Evolutionary conservation across 345 rosid species (phyloP), one percentile per base, ranked within the genome.

Genomic region (Sapria himalayana): DNA sequence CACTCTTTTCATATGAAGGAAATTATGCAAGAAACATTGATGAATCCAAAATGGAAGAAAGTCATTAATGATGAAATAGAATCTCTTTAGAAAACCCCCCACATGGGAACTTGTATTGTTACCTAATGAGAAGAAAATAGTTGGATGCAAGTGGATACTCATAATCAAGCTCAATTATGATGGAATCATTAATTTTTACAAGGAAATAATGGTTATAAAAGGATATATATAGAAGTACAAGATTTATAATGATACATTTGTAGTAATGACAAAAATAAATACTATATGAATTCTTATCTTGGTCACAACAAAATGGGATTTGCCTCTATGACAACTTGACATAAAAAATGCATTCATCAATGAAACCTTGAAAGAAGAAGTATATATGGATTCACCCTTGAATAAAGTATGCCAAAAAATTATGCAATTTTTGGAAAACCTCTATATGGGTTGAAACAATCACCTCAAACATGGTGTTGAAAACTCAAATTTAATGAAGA

Each of bases 391-490:
- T 1, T 0, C n/a, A 33, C 37, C 22, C 25, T 14, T 36, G 10
- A 36, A 10, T 14, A 12, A 6, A 9, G 3, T 4, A 36, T 16
- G 7, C 13, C 2, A 36, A 9, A 36, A 36, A 36, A 15, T 2
- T 36, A 1, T 36, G 17, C 17, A 5, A 4, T n/a, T 2, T 15
- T 36, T 17, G 16, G 18, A 15, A 36, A 36, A 12, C 18, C 40
- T 10, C 40, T 36, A 10, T 36, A 36, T 36, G 40, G 40, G 12
- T 36, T 36, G 17, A 36, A 2, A 36, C 40, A 36, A 16, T 17
- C 40, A 2, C 40, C 17, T 14, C 1, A 0, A 2, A 14, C 19
- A 9, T 36, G 9, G 40, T 36, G 14, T 12, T 36, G 4, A 14
- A 36, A 36, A 20, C 16, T 36, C 10, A 16, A 9, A 14, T 36